A percentile compares a stretch with the other conserved stretches of the same genome.
Conservation (phyloP, 2,329 filamentous ascomycete genomes). For the Chalara sp. region DNA sequence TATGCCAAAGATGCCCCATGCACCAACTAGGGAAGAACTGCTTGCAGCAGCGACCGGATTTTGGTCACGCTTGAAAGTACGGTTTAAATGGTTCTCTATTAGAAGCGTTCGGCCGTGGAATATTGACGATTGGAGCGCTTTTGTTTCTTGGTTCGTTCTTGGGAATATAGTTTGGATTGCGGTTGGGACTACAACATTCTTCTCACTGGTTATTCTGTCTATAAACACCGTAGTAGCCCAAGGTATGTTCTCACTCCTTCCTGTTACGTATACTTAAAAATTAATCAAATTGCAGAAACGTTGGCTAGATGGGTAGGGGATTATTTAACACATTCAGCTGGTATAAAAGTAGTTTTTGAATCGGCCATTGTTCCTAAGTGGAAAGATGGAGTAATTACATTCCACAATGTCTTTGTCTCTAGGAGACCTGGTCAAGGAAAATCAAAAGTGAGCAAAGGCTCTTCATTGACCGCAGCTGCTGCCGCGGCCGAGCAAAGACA, state of each 20-base stretch:
- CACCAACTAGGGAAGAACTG: slow-evolving; percentile 89
- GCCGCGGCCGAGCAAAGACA: slow-evolving; percentile 70
- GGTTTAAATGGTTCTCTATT: slow-evolving; percentile 98
- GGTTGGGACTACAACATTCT: slow-evolving; percentile 95
- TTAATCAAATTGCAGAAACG: slow-evolving; percentile 55
- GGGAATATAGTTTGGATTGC: slow-evolving; percentile 93
- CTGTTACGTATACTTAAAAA: slow-evolving; percentile 1
- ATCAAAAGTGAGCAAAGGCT: slow-evolving; percentile 87
- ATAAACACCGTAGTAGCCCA: slow-evolving; percentile 97
- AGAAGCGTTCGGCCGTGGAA: slow-evolving; percentile 91
- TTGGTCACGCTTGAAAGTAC: slow-evolving; percentile 80
- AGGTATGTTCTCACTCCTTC: slow-evolving; percentile 44
- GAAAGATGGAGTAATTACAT: slow-evolving; percentile 91
- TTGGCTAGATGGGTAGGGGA: slow-evolving; percentile 90
- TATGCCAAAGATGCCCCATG: slow-evolving; percentile 76
- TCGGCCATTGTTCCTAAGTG: slow-evolving; percentile 96
- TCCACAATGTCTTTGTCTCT: slow-evolving; percentile 94
- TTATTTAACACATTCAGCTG: slow-evolving; percentile 89
- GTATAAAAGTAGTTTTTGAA: slow-evolving; percentile 91
- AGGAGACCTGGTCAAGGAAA: slow-evolving; percentile 75
- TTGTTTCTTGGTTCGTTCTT: slow-evolving; percentile 90
- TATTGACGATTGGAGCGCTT: slow-evolving; percentile 90
- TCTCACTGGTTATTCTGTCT: slow-evolving; percentile 81
- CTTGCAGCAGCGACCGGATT: slow-evolving; percentile 88
- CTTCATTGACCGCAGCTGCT: slow-evolving; percentile 74